phyloP scores from a whole-genome alignment of 2,329 filamentous ascomycete genomes.

The Atkinsonella hypoxylon region DNA sequence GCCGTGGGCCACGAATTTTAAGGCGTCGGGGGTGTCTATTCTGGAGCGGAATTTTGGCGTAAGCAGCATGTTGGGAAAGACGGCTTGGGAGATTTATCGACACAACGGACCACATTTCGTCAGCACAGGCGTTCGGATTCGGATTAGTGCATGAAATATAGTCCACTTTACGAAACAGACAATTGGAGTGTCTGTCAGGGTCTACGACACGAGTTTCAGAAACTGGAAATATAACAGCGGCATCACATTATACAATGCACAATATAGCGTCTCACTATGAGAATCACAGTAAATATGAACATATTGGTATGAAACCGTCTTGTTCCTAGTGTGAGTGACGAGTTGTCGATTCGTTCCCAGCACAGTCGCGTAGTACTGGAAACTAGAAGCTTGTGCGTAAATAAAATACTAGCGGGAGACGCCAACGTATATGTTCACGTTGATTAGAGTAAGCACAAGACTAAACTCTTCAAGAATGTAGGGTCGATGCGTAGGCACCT shows the following conservation, averaged over 20 bases:
- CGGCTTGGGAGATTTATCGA: neutral
- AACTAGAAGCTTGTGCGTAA: too few species aligned
- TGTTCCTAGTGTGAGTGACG: neutral
- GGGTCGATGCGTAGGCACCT: too few species aligned
- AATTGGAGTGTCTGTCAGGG: neutral
- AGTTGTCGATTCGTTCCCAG: neutral
- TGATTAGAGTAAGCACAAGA: too few species aligned
- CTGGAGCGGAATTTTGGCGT: neutral
- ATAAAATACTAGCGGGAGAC: too few species aligned
- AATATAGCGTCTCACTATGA: slow-evolving; percentile 1
- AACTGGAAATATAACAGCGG: slow-evolving; percentile 1
- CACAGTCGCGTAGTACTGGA: neutral
- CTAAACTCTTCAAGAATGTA: too few species aligned
- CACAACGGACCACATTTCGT: neutral
- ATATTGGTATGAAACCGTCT: neutral
- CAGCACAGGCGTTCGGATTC: neutral
- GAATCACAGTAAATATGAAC: neutral
- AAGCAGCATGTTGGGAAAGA: neutral
- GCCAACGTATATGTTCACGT: too few species aligned
- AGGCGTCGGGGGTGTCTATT: neutral
- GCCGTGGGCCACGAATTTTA: neutral
- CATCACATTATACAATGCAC: slow-evolving; percentile 1
- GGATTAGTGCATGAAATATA: neutral
- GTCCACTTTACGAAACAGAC: neutral
- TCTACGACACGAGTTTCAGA: neutral